phyloP scores from a whole-genome alignment of 495 filamentous ascomycete species.

The Chaetomium fimeti region DNA sequence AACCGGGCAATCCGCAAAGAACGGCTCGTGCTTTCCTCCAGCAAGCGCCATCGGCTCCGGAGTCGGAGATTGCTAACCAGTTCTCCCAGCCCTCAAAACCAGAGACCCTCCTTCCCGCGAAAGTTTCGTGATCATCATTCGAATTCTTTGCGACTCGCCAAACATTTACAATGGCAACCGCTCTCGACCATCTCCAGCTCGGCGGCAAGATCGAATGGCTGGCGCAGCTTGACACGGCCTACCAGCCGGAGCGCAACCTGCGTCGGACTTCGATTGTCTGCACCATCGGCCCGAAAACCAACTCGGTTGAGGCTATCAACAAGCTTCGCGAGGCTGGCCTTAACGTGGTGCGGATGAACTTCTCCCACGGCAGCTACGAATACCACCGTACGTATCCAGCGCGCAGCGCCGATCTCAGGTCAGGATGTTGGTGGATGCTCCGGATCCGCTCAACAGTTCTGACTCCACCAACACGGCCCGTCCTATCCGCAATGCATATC shows the following conservation, averaged over 20 bases:
- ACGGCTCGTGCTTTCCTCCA: neutral
- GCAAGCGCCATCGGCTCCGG: constrained; percentile 8
- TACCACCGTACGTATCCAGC: constrained; percentile 35
- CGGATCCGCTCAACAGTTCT: constrained; percentile 10
- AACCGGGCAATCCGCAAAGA: neutral
- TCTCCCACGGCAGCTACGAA: constrained; percentile 95
- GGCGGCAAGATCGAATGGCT: constrained; percentile 93
- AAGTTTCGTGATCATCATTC: neutral
- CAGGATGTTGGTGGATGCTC: constrained; percentile 25
- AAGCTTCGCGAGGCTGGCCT: constrained; percentile 82
- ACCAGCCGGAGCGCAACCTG: constrained; percentile 77
- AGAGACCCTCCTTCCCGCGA: constrained; percentile 9
- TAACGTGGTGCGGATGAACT: constrained; percentile 98
- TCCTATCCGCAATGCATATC: neutral
- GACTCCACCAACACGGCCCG: neutral
- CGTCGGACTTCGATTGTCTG: constrained; percentile 97
- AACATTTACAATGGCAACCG: constrained; percentile 54
- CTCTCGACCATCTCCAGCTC: constrained; percentile 73
- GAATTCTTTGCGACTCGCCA: neutral
- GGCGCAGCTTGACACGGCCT: constrained; percentile 70
- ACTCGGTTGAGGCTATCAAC: constrained; percentile 95
- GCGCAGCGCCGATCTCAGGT: neutral
- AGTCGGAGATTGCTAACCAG: constrained; percentile 17
- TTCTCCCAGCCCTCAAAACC: constrained; percentile 1
- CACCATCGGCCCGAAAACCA: constrained; percentile 99